phyloP scores from a whole-genome alignment of 1,284 basidiomycete genomes.

The Cryptococcus deneoformans region DNA sequence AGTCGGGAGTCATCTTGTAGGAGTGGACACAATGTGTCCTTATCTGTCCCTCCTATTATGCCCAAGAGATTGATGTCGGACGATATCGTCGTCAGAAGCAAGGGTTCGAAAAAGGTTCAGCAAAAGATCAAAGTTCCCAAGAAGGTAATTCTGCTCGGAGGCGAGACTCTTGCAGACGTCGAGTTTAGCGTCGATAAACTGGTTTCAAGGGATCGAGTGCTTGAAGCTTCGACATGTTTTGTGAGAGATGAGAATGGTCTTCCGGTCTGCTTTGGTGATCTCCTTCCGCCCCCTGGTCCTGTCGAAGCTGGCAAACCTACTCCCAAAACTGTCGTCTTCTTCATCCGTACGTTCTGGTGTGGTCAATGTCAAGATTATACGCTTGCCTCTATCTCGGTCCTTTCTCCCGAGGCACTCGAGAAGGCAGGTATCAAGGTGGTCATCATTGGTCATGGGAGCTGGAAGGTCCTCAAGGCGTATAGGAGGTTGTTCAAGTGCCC shows the following conservation, averaged over 20 bases:
- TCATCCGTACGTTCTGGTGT: slow-evolving; percentile 48
- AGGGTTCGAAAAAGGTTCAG: not conserved
- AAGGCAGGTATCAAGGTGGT: slow-evolving; percentile 38
- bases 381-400: slow-evolving; percentile 33
- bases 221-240: slow-evolving; percentile 40
- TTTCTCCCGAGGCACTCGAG: slow-evolving; percentile 38
- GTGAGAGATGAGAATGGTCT: slow-evolving; percentile 39
- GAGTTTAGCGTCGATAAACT: slow-evolving; percentile 27
- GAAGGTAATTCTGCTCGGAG: not conserved
- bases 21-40: not conserved
- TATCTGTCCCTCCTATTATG: not conserved
- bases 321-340: slow-evolving; percentile 41
- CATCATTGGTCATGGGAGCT: slow-evolving; percentile 43
- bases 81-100: not conserved
- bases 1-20: not conserved
- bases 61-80: too few species aligned
- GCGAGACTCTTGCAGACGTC: not conserved
- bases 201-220: slow-evolving; percentile 30
- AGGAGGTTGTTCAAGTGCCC: slow-evolving; percentile 44
- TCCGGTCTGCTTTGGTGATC: slow-evolving; percentile 34
- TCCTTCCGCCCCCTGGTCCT: slow-evolving; percentile 25
- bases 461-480: slow-evolving; percentile 47
- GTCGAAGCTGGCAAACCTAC: too few species aligned
- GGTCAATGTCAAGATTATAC: slow-evolving; percentile 46
- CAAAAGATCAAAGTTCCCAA: not conserved